These are phyloP conservation scores for Apiospora hydei DNA, from an alignment of 2,329 filamentous ascomycete genomes.

Conservation along the genomic window DNA sequence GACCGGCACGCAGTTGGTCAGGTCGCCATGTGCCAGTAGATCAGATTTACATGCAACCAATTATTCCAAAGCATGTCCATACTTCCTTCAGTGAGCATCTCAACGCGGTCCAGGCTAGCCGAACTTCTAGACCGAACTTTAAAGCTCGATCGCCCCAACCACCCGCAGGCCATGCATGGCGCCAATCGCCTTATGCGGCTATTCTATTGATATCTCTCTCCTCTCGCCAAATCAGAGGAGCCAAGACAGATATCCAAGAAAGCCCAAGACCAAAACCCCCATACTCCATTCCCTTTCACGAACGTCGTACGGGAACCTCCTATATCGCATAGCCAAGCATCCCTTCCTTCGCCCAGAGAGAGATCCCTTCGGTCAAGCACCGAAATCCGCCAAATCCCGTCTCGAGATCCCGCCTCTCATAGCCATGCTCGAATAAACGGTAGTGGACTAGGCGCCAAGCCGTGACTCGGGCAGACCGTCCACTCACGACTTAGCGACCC, in stretches of 20 bases:
- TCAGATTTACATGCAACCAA: not conserved
- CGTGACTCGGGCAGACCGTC: not conserved
- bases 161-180: not conserved
- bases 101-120: not conserved
- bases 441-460: constrained; percentile 8
- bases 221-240: not conserved
- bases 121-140: constrained; percentile 6
- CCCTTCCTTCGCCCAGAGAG: not conserved
- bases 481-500: constrained; percentile 2
- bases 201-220: not conserved
- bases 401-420: not conserved
- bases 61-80: too few relatives aligned
- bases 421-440: not conserved
- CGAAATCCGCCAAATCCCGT: not conserved
- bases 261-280: not conserved
- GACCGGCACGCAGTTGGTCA: not conserved
- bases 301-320: not conserved
- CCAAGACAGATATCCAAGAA: not conserved
- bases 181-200: constrained; percentile 7
- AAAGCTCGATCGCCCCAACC: constrained; percentile 13
- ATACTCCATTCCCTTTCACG: not conserved
- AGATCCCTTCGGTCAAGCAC: not conserved
- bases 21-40: not conserved
- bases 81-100: not conserved
- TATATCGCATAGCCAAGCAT: not conserved